phyloP scores from a whole-genome alignment of 371 early-diverging fungal genomes.

The Circinella minor region DNA sequence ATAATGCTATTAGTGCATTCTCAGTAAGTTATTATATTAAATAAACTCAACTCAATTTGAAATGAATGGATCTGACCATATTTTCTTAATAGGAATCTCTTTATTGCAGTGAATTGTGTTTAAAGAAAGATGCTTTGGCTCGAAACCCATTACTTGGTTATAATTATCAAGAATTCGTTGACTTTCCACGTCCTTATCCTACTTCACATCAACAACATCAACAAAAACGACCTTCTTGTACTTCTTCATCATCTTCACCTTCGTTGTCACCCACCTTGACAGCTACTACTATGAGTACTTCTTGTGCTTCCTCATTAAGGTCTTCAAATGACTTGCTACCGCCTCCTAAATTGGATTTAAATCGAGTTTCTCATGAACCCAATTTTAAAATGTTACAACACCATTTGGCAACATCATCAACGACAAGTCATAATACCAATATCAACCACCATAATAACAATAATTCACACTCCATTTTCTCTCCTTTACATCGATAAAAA shows the following conservation, averaged over 20 bases:
- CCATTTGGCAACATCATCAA: not conserved
- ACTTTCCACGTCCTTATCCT: slow-evolving; percentile 33
- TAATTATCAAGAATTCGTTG: slow-evolving; percentile 35
- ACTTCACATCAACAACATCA: not conserved
- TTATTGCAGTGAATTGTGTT: slow-evolving; percentile 39
- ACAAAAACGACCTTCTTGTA: not conserved
- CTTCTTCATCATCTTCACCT: slow-evolving; percentile 11
- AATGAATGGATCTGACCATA: not conserved
- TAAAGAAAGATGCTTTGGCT: slow-evolving; percentile 31
- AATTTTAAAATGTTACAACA: not conserved
- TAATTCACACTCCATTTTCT: not conserved
- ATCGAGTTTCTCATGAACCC: not conserved
- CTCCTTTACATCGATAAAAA: not conserved
- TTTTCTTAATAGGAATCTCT: slow-evolving; percentile 32
- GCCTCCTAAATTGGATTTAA: slow-evolving; percentile 10
- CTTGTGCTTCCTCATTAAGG: slow-evolving; percentile 2
- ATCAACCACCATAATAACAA: not conserved
- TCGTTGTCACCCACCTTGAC: slow-evolving; percentile 13
- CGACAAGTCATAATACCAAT: not conserved
- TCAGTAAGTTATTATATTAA: slow-evolving; percentile 20
- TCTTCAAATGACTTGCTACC: not conserved
- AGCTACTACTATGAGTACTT: slow-evolving; percentile 6
- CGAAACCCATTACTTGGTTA: slow-evolving; percentile 40
- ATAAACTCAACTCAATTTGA: not conserved
- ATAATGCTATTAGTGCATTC: slow-evolving; percentile 29